A percentile compares a stretch with the other conserved stretches of the same genome.
These are phyloP conservation scores for Chlorella ohadii DNA, from an alignment of 139 green algal species.

Conservation along the genomic window DNA sequence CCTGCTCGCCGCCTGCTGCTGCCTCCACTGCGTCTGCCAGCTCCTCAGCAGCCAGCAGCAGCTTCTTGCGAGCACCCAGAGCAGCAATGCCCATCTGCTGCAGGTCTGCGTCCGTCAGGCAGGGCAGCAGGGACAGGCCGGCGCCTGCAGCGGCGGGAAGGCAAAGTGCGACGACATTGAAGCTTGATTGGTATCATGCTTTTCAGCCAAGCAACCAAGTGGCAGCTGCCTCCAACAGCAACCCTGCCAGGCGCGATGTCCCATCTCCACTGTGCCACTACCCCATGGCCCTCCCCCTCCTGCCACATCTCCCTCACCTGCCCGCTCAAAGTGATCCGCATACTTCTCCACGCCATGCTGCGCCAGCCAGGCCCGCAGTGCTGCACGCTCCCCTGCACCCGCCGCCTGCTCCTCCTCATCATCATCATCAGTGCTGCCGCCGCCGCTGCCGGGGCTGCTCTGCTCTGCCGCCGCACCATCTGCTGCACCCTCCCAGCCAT, in stretches of 20 bases:
- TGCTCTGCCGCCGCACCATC: background rate
- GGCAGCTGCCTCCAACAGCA: no score
- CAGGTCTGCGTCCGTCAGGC: slow-evolving; percentile 34
- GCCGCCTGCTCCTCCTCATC: background rate
- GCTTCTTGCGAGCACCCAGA: slow-evolving; percentile 41
- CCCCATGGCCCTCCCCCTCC: no score
- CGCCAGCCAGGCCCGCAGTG: slow-evolving; percentile 12
- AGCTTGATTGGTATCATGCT: no score
- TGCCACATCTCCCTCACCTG: slow-evolving; percentile 2
- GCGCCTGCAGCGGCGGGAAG: slow-evolving; percentile 12
- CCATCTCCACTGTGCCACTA: no score
- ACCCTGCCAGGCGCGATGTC: no score
- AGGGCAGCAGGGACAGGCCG: slow-evolving; percentile 28
- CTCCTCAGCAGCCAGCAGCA: slow-evolving; percentile 34
- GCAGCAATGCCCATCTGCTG: slow-evolving; percentile 32
- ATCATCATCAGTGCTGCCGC: background rate
- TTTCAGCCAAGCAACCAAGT: no score
- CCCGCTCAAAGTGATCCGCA: slow-evolving; percentile 21
- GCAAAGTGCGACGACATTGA: background rate
- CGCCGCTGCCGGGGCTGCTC: background rate
- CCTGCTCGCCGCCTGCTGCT: background rate
- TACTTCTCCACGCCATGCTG: slow-evolving; percentile 31
- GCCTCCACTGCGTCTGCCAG: slow-evolving; percentile 6
- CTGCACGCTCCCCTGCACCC: background rate
- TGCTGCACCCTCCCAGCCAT: background rate